Conservation (phyloP, 1,284 basidiomycete genomes). For the Ceratobasidium sp. region DNA sequence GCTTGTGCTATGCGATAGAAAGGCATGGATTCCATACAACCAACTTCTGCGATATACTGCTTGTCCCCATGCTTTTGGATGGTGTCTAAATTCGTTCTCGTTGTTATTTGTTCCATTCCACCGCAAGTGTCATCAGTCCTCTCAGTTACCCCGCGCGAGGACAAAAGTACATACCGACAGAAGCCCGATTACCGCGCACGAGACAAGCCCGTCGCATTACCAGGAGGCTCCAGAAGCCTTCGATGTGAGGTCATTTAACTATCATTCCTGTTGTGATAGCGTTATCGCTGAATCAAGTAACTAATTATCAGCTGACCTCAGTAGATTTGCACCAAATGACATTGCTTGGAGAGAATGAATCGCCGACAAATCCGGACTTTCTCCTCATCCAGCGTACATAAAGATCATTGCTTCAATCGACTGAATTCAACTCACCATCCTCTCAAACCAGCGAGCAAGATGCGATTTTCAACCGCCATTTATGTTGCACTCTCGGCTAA, state of each 20-base stretch:
- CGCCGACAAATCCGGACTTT: conserved; percentile 21
- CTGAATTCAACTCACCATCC: background rate
- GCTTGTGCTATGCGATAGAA: too few species aligned
- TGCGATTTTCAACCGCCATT: conserved; percentile 13
- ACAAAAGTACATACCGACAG: too few species aligned
- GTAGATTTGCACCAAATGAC: background rate
- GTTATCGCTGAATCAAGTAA: background rate
- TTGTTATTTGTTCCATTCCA: too few species aligned
- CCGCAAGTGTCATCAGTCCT: too few species aligned
- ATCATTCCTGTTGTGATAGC: background rate
- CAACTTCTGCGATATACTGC: too few species aligned
- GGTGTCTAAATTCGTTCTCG: too few species aligned
- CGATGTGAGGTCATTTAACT: background rate
- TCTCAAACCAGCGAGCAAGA: background rate
- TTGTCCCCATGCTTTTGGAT: too few species aligned
- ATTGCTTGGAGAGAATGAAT: background rate
- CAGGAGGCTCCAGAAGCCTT: background rate
- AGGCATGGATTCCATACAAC: too few species aligned
- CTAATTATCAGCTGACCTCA: background rate
- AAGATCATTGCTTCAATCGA: background rate
- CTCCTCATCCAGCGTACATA: conserved; percentile 16
- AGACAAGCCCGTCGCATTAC: background rate
- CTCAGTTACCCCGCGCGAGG: too few species aligned
- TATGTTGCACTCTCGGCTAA: conserved; percentile 30
- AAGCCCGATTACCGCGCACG: conserved; percentile 15